Percentiles rank a stretch among this genome's conserved stretches.
Evolutionary conservation across 2,329 filamentous ascomycete genomes (phyloP).

Genomic region (Apiospora kogelbergensis): DNA sequence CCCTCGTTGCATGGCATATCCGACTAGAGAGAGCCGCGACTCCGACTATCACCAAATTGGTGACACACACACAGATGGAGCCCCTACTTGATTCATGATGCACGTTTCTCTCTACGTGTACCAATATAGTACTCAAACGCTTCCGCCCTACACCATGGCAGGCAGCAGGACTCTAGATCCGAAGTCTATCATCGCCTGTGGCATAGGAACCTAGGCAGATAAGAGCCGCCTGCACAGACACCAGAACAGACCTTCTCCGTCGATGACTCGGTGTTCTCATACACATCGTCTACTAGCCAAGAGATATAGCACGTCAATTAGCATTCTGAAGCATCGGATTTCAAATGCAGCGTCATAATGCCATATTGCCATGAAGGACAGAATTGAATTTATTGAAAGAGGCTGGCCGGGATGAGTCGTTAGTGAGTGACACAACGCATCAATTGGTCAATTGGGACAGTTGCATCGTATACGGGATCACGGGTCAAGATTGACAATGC

Average conservation of each 20-base stretch:
- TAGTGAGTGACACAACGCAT: too few species aligned
- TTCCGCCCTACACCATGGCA: not conserved
- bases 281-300: not conserved
- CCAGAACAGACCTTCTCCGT: not conserved
- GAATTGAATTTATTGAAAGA: too few species aligned
- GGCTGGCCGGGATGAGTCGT: too few species aligned
- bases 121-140: not conserved
- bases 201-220: not conserved
- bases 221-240: not conserved
- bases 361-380: not conserved
- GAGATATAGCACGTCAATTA: too few species aligned
- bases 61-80: not conserved
- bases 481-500: too few species aligned
- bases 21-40: not conserved
- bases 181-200: not conserved
- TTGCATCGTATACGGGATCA: too few species aligned
- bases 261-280: not conserved
- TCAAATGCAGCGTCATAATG: not conserved
- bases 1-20: not conserved
- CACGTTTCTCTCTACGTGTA: not conserved
- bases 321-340: too few species aligned
- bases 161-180: not conserved
- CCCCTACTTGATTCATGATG: not conserved
- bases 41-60: not conserved
- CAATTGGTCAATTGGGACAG: too few species aligned